A percentile compares a stretch with the other conserved stretches of the same genome.
These are phyloP conservation scores for Leucosporidium scottii DNA, from an alignment of 768 basidiomycete species.

Conservation along the genomic window DNA sequence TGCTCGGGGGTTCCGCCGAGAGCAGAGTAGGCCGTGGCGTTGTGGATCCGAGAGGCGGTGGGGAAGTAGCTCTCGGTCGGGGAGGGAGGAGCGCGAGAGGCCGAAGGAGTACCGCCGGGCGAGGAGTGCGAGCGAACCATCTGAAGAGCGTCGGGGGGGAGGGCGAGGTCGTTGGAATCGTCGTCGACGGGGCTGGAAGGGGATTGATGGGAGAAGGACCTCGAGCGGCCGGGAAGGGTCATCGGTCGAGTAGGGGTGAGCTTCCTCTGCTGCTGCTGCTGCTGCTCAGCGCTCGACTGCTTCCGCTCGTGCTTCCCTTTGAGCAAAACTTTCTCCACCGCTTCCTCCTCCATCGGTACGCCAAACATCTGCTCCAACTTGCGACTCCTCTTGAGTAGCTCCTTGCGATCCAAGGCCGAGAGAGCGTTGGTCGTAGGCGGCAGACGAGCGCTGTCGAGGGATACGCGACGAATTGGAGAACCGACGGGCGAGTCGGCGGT, in stretches of 20 bases:
- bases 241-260: not conserved
- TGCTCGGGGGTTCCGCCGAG: not conserved
- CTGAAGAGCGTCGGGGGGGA: not conserved
- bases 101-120: not conserved
- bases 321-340: not conserved
- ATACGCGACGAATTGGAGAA: not conserved
- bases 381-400: conserved; percentile 20
- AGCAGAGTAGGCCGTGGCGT: not conserved
- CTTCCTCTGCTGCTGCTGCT: not conserved
- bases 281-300: too few species aligned
- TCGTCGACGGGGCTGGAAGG: not conserved
- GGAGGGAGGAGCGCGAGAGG: not conserved
- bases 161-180: not conserved
- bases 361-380: conserved; percentile 31
- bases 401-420: conserved; percentile 9
- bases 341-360: conserved; percentile 7
- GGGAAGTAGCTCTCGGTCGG: not conserved
- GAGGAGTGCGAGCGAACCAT: conserved; percentile 6
- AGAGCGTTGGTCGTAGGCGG: conserved; percentile 20
- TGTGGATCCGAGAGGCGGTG: not conserved
- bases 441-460: not conserved
- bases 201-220: not conserved
- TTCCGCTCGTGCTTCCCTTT: too few species aligned
- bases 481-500: not conserved
- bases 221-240: not conserved